Percentiles rank a stretch among this genome's conserved stretches.
Conservation (phyloP, 2,329 filamentous ascomycete species). For the Pseudogymnoascus sp. region DNA sequence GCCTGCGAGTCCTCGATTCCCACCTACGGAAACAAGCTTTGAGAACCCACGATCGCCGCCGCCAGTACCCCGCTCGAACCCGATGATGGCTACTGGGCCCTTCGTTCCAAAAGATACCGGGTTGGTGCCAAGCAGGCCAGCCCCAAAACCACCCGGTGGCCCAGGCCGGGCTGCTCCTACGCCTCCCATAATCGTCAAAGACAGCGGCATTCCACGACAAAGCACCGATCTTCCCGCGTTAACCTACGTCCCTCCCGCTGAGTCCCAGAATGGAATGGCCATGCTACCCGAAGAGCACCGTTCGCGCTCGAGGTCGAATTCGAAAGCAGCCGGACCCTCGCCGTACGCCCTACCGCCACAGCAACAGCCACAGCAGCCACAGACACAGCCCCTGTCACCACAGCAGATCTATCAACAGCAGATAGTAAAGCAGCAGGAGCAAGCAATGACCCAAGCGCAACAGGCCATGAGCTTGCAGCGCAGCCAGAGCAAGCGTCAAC, state of each 20-base stretch:
- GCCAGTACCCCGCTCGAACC: conserved; percentile 59
- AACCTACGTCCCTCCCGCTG: conserved; percentile 25
- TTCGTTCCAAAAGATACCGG: conserved; percentile 43
- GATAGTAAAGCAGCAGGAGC: conserved; percentile 71
- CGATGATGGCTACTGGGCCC: conserved; percentile 24
- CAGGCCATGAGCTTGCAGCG: conserved; percentile 66
- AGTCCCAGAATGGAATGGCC: conserved; percentile 18
- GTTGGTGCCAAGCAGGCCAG: conserved; percentile 72
- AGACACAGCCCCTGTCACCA: conserved; percentile 21
- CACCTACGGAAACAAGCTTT: conserved; percentile 86
- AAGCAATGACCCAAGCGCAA: conserved; percentile 71
- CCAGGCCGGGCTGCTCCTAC: conserved; percentile 50
- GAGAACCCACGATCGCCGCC: conserved; percentile 93
- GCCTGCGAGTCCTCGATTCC: conserved; percentile 78
- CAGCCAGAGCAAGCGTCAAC: conserved; percentile 64
- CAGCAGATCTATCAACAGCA: conserved; percentile 51
- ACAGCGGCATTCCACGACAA: conserved; percentile 53
- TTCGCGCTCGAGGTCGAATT: conserved; percentile 61
- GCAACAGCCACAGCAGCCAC: conserved; percentile 12
- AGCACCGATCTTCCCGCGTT: conserved; percentile 43
- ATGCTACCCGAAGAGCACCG: conserved; percentile 60
- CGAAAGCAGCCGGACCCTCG: conserved; percentile 48
- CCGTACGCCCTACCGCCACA: conserved; percentile 42
- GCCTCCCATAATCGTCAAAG: conserved; percentile 49
- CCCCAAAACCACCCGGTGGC: conserved; percentile 71